Evolutionary conservation across 805 yeast genomes (phyloP).

Genomic region (Saccharomycopsis sp.): DNA sequence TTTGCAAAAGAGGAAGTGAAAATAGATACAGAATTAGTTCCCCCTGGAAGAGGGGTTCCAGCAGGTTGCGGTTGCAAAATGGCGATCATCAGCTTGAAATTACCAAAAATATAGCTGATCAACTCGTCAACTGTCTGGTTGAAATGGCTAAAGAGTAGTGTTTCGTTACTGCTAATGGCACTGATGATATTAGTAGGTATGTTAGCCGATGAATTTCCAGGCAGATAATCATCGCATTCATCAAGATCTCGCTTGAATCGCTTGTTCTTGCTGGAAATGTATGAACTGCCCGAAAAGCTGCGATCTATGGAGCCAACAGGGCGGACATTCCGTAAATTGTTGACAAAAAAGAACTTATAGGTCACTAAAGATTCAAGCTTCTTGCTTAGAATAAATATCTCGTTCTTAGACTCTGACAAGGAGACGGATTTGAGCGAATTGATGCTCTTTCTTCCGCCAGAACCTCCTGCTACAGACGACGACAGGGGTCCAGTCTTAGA

Average conservation of each 20-base stretch:
- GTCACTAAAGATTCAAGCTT: not conserved
- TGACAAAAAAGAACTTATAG: slow-evolving; percentile 4
- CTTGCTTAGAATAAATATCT: not conserved
- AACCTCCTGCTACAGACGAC: not conserved
- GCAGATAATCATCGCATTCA: not conserved
- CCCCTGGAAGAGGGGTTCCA: not conserved
- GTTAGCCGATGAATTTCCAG: not conserved
- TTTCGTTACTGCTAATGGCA: not conserved
- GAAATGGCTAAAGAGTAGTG: slow-evolving; percentile 1
- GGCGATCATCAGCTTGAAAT: slow-evolving; percentile 4
- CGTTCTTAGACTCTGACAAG: not conserved
- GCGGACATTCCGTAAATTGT: not conserved
- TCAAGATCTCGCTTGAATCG: not conserved
- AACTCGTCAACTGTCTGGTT: slow-evolving; percentile 11
- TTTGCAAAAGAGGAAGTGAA: not conserved
- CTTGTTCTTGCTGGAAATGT: not conserved
- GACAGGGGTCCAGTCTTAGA: not conserved
- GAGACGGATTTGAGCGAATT: not conserved
- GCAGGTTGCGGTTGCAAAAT: not conserved
- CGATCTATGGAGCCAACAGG: not conserved
- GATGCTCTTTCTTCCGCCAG: not conserved
- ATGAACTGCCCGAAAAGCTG: not conserved
- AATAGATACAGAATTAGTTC: not conserved
- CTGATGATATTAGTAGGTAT: not conserved
- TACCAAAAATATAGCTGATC: slow-evolving; percentile 14